A percentile compares a stretch with the other conserved stretches of the same genome.
Conservation (phyloP, 108 stramenopile species). For the Skeletonema marinoi region DNA sequence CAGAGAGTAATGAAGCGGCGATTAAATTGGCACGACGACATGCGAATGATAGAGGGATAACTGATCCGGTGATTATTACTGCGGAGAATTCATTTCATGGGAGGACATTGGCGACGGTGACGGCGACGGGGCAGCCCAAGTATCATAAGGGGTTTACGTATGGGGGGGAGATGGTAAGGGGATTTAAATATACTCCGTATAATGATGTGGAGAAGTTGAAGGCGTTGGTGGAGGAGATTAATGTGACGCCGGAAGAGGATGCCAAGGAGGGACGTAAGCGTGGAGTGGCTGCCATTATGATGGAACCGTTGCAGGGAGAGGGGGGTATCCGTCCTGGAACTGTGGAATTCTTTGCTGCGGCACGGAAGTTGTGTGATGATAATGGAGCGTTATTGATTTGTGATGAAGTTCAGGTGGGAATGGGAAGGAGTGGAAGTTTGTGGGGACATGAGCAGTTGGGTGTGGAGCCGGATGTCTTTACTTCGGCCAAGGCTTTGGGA, state of each 20-base stretch:
- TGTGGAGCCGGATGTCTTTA: slow-evolving; percentile 95
- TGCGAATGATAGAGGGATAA: slow-evolving; percentile 77
- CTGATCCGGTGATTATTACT: slow-evolving; percentile 92
- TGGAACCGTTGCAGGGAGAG: slow-evolving; percentile 97
- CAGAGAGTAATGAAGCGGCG: slow-evolving; percentile 97
- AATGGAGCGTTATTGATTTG: slow-evolving; percentile 89
- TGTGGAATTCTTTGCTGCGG: slow-evolving; percentile 75
- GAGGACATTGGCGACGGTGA: slow-evolving; percentile 92
- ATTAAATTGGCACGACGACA: slow-evolving; percentile 94
- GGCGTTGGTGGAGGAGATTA: slow-evolving; percentile 69
- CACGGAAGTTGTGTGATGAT: slow-evolving; percentile 85
- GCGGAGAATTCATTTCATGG: slow-evolving; percentile 95
- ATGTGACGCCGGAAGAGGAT: slow-evolving; percentile 61
- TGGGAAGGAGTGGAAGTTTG: slow-evolving; percentile 95
- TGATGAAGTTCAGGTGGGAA: slow-evolving; percentile 98
- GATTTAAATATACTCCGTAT: slow-evolving; percentile 90
- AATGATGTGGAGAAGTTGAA: slow-evolving; percentile 87
- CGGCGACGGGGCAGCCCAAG: slow-evolving; percentile 96
- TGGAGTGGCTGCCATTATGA: slow-evolving; percentile 93
- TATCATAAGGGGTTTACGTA: slow-evolving; percentile 93
- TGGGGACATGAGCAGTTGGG: slow-evolving; percentile 94
- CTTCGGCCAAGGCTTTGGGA: slow-evolving; percentile 96
- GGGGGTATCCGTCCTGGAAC: slow-evolving; percentile 94
- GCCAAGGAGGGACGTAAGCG: slow-evolving; percentile 61
- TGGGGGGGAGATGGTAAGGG: slow-evolving; percentile 86